Percentiles rank a stretch among this genome's conserved stretches.
Conservation (phyloP, 2,329 filamentous ascomycete species). For the Nigrograna mackinnonii region DNA sequence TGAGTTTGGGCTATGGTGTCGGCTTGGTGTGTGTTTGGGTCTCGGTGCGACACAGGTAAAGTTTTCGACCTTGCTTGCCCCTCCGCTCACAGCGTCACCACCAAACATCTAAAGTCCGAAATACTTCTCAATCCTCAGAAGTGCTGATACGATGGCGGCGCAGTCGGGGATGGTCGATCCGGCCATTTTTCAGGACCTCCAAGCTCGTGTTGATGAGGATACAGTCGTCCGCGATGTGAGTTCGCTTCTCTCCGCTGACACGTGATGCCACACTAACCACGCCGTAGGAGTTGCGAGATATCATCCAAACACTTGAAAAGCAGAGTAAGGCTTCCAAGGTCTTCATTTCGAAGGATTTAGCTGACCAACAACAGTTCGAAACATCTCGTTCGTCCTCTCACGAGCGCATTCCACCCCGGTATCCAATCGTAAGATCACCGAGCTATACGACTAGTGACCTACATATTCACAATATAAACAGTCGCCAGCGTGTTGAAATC, state of each 20-base stretch:
- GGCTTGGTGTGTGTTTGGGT: too few relatives aligned
- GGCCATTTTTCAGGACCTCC: conserved; percentile 83
- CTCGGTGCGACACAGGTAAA: too few relatives aligned
- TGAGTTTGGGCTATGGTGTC: too few relatives aligned
- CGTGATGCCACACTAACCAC: conserved; percentile 32
- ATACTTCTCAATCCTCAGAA: too few relatives aligned
- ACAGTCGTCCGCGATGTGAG: conserved; percentile 73
- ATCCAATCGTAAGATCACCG: conserved; percentile 55
- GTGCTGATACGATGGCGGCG: conserved; percentile 24
- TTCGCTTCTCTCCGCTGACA: conserved; percentile 13
- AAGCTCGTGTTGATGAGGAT: conserved; percentile 89
- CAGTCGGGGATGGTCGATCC: conserved; percentile 69
- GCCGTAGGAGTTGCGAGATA: conserved; percentile 70
- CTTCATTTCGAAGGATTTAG: not conserved
- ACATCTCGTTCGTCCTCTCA: conserved; percentile 81
- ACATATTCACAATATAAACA: conserved; percentile 37
- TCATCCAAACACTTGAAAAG: conserved; percentile 81
- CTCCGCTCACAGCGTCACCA: too few relatives aligned
- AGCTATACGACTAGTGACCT: not conserved
- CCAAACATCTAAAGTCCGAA: too few relatives aligned
- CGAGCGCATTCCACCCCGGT: conserved; percentile 86
- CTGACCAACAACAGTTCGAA: conserved; percentile 60
- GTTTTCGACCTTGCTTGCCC: too few relatives aligned
- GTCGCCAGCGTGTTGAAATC: conserved; percentile 71
- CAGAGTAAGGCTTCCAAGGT: conserved; percentile 66